These are phyloP conservation scores for Lactarius quietus DNA, from an alignment of 768 basidiomycete species.

Conservation along the genomic window DNA sequence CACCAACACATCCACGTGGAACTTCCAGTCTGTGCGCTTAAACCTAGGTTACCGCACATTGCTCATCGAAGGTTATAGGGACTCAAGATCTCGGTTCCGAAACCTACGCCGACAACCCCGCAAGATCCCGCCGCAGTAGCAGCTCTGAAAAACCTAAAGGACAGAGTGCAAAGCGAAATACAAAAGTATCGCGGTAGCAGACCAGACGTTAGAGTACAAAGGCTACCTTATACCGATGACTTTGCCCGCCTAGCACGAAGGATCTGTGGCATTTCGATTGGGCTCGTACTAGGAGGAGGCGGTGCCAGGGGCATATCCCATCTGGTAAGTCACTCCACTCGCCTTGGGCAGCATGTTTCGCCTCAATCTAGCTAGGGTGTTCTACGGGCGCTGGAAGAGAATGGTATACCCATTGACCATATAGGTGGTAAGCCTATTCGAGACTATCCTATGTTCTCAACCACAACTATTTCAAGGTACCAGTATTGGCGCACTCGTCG, in stretches of 20 bases:
- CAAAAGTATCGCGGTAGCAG: constrained; percentile 76
- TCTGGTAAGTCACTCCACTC: constrained; percentile 43
- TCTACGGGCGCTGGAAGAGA: constrained; percentile 87
- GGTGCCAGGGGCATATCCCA: constrained; percentile 88
- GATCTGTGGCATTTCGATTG: constrained; percentile 90
- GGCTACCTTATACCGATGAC: constrained; percentile 82
- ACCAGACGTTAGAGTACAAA: constrained; percentile 61
- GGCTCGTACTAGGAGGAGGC: constrained; percentile 94
- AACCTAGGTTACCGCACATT: background rate
- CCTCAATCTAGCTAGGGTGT: constrained; percentile 58
- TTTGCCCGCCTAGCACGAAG: constrained; percentile 89
- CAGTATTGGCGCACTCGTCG: constrained; percentile 89
- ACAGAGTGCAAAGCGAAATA: constrained; percentile 85
- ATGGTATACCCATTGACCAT: constrained; percentile 90
- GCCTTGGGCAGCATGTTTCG: constrained; percentile 32
- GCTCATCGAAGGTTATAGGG: constrained; percentile 46
- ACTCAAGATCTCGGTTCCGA: constrained; percentile 60
- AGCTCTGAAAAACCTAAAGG: constrained; percentile 89
- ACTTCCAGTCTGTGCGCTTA: constrained; percentile 53
- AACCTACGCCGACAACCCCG: constrained; percentile 45
- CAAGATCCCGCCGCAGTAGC: constrained; percentile 87
- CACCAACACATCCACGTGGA: constrained; percentile 97
- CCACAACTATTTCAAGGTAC: constrained; percentile 47
- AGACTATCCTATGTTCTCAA: background rate
- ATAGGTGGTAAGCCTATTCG: constrained; percentile 58